Conservation (phyloP, 148 eudicot species). For the Vaccinium darrowii region DNA sequence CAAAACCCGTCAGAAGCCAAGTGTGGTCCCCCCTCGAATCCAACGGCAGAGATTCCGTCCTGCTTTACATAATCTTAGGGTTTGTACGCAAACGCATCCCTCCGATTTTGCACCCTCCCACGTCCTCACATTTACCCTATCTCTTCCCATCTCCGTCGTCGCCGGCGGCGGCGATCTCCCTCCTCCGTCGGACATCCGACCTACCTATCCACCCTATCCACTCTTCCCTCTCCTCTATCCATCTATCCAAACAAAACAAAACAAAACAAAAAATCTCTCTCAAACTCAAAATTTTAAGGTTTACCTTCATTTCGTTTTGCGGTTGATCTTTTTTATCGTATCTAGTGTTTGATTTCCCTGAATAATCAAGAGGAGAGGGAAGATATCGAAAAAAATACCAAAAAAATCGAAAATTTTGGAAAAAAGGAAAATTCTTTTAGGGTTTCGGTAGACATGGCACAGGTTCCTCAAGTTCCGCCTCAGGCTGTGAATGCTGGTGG, state of each 20-base stretch:
- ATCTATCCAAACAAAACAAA: constrained; percentile 17
- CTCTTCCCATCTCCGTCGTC: constrained; percentile 21
- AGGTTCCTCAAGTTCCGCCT: constrained; percentile 43
- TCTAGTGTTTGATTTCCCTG: constrained; percentile 14
- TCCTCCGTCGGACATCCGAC: constrained; percentile 39
- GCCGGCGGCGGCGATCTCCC: constrained; percentile 45
- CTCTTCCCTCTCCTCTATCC: constrained; percentile 81
- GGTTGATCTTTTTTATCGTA: background rate
- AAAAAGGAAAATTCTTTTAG: constrained; percentile 16
- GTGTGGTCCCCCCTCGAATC: constrained; percentile 5
- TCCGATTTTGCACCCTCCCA: constrained; percentile 9
- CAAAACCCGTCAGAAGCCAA: background rate
- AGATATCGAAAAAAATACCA: constrained; percentile 25
- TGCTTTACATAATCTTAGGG: background rate
- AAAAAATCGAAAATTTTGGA: constrained; percentile 22
- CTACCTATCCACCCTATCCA: constrained; percentile 17
- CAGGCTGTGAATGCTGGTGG: constrained; percentile 36
- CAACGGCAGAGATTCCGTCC: constrained; percentile 10
- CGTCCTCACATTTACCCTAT: constrained; percentile 5
- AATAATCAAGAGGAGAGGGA: constrained; percentile 85
- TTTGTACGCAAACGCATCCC: background rate
- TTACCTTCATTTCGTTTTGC: background rate
- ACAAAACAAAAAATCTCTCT: constrained; percentile 29
- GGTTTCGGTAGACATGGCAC: constrained; percentile 43
- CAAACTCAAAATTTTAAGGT: constrained; percentile 5